Conservation (phyloP, 768 basidiomycete species). For the Leccinum uliginosum region DNA sequence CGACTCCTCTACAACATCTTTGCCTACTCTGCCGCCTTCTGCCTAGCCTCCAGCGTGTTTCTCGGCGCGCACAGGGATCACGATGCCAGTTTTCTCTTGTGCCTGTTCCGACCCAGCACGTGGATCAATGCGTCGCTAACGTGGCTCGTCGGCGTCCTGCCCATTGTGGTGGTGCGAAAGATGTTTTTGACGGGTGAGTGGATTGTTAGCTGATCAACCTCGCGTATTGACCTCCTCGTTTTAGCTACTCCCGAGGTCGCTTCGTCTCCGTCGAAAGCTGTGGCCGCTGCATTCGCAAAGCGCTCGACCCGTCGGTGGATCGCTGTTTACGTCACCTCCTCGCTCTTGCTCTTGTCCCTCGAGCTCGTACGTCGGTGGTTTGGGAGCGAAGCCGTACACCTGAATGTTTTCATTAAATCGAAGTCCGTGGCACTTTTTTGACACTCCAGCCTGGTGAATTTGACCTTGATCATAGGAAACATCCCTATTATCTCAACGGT, state of each 20-base stretch:
- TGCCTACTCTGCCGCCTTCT: slow-evolving; percentile 43
- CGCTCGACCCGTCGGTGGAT: slow-evolving; percentile 43
- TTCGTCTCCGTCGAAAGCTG: slow-evolving; percentile 47
- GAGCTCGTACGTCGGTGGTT: slow-evolving; percentile 36
- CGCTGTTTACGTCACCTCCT: slow-evolving; percentile 44
- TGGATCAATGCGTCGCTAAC: slow-evolving; percentile 36
- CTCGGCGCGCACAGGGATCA: slow-evolving; percentile 25
- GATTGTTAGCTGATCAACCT: neutral
- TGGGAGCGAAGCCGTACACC: slow-evolving; percentile 34
- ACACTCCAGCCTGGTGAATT: neutral
- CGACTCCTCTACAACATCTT: slow-evolving; percentile 56
- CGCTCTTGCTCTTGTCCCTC: slow-evolving; percentile 39
- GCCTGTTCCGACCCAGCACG: slow-evolving; percentile 42
- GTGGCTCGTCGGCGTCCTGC: slow-evolving; percentile 55
- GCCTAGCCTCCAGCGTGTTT: slow-evolving; percentile 38
- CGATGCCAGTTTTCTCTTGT: slow-evolving; percentile 23
- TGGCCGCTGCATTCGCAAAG: slow-evolving; percentile 46
- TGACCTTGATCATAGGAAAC: slow-evolving; percentile 46
- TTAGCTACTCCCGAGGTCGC: slow-evolving; percentile 46
- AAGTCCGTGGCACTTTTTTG: slow-evolving; percentile 39
- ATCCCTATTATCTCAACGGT: slow-evolving; percentile 71
- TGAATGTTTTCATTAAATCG: slow-evolving; percentile 63
- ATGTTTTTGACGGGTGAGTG: slow-evolving; percentile 53
- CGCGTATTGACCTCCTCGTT: neutral
- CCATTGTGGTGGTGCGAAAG: slow-evolving; percentile 56